Evolutionary conservation across 2,329 filamentous ascomycete species (phyloP).

Genomic region (Ophiostoma angusticollis): DNA sequence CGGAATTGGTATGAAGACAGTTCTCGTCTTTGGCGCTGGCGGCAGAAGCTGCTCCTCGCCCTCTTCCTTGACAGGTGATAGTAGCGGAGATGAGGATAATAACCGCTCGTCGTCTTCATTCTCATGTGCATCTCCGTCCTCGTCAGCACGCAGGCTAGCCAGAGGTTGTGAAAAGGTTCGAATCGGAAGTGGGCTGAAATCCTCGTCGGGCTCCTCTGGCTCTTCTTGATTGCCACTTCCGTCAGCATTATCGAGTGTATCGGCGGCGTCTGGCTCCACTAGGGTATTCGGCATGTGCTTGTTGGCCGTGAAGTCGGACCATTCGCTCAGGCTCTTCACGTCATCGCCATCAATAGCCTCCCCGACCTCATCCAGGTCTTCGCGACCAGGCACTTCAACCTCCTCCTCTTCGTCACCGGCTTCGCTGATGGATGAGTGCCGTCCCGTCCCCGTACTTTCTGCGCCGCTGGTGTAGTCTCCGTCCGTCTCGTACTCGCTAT

Average conservation of each 20-base stretch:
- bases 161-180: background rate
- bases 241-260: background rate
- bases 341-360: constrained; percentile 39
- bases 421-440: constrained; percentile 40
- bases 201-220: constrained; percentile 23
- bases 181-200: constrained; percentile 10
- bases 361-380: constrained; percentile 28
- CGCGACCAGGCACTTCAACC: constrained; percentile 32
- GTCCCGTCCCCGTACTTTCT: constrained; percentile 63
- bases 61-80: constrained; percentile 15
- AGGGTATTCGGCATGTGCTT: constrained; percentile 49
- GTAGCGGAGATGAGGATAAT: constrained; percentile 7
- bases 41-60: constrained; percentile 25
- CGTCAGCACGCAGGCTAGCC: background rate
- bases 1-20: constrained; percentile 60
- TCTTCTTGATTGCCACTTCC: background rate
- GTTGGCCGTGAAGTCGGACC: constrained; percentile 74
- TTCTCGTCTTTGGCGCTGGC: constrained; percentile 37
- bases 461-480: constrained; percentile 71
- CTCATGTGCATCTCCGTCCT: background rate
- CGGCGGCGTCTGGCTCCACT: constrained; percentile 20
- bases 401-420: constrained; percentile 34
- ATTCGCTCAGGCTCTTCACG: constrained; percentile 59
- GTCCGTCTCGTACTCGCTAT: constrained; percentile 52
- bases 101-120: background rate